Conservation (phyloP, 2,329 filamentous ascomycete species). For the Colletotrichum coccodes region DNA sequence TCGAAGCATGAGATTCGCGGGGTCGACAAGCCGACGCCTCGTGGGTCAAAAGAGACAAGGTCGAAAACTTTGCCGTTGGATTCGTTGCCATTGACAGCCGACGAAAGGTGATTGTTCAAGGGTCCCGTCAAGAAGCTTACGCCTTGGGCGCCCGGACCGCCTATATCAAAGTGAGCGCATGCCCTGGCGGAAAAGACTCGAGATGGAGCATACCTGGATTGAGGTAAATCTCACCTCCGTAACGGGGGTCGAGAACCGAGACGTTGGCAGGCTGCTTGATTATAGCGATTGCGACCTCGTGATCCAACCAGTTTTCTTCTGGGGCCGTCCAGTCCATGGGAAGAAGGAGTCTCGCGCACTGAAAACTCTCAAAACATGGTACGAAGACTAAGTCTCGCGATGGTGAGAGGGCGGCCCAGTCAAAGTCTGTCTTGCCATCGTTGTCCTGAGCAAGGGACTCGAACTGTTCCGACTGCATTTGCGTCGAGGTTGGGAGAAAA, state of each 20-base stretch:
- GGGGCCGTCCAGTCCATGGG: conserved; percentile 51
- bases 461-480: neutral
- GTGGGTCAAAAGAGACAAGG: conserved; percentile 58
- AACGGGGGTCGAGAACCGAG: conserved; percentile 45
- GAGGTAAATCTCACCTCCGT: conserved; percentile 52
- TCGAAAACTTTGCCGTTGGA: conserved; percentile 53
- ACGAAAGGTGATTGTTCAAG: neutral
- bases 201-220: conserved; percentile 48
- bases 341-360: conserved; percentile 53
- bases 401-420: conserved; percentile 48
- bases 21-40: conserved; percentile 46
- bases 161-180: neutral
- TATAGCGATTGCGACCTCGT: conserved; percentile 50
- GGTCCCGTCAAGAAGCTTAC: neutral
- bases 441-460: neutral
- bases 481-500: neutral
- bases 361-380: conserved; percentile 48
- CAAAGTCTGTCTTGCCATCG: conserved; percentile 36
- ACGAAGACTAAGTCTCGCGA: conserved; percentile 48
- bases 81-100: neutral
- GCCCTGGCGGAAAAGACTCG: no score
- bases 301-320: conserved; percentile 35
- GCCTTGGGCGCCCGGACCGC: conserved; percentile 1
- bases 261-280: conserved; percentile 51
- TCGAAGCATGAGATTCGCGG: conserved; percentile 8